Evolutionary conservation across 179 eudicot genomes (phyloP).

Genomic region (Sideroxylon spinosum): DNA sequence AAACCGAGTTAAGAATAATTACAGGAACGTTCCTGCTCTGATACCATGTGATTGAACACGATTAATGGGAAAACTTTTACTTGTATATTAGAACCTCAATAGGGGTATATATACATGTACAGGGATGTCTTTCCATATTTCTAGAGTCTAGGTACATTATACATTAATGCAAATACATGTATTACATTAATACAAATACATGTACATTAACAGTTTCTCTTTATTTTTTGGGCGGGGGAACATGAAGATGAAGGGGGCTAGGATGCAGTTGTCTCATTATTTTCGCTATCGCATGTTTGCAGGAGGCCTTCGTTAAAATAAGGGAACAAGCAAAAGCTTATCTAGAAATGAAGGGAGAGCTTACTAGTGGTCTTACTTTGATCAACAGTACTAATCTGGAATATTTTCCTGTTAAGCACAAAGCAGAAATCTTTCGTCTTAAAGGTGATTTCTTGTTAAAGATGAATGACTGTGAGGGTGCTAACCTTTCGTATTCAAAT

Average conservation of each 20-base stretch:
- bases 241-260: neutral
- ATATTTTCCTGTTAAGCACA: slow-evolving; percentile 87
- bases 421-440: slow-evolving; percentile 91
- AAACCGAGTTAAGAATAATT: too few relatives aligned
- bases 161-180: too few relatives aligned
- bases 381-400: slow-evolving; percentile 93
- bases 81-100: too few relatives aligned
- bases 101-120: too few relatives aligned
- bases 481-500: slow-evolving; percentile 86
- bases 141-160: too few relatives aligned
- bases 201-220: too few relatives aligned
- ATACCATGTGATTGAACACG: too few relatives aligned
- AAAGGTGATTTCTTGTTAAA: slow-evolving; percentile 87
- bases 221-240: neutral
- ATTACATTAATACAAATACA: too few relatives aligned
- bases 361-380: slow-evolving; percentile 80
- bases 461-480: slow-evolving; percentile 86
- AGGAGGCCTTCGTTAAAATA: slow-evolving; percentile 96
- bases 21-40: too few relatives aligned
- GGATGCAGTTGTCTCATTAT: neutral
- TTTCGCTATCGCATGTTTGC: slow-evolving; percentile 25
- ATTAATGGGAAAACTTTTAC: too few relatives aligned
- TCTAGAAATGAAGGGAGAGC: slow-evolving; percentile 94
- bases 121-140: too few relatives aligned
- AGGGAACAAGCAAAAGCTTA: slow-evolving; percentile 98